These are phyloP conservation scores for Hyphochytrium catenoides DNA, from an alignment of 352 stramenopile genomes.

Conservation along the genomic window DNA sequence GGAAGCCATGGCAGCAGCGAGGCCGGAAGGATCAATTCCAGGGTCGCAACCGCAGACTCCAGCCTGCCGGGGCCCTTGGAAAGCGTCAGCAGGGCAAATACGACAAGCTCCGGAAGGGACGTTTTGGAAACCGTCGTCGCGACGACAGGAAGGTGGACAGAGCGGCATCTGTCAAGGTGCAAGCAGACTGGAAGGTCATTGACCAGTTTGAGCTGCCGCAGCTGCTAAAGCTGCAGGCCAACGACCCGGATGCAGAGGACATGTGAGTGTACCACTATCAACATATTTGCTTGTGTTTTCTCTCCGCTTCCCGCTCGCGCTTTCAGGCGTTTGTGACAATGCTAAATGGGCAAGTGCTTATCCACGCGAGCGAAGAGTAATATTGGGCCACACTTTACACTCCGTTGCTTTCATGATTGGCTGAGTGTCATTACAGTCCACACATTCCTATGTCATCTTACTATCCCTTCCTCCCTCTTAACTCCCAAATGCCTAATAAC, in stretches of 20 bases:
- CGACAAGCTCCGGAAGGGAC: slow-evolving; percentile 4
- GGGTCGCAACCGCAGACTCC: slow-evolving; percentile 13
- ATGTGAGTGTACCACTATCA: too few species aligned
- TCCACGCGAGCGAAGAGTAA: too few species aligned
- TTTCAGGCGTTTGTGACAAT: too few species aligned
- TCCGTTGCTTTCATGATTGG: too few species aligned
- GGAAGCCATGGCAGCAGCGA: slow-evolving; percentile 37
- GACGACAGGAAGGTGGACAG: slow-evolving; percentile 54
- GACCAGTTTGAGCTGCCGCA: slow-evolving; percentile 89
- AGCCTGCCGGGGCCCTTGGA: slow-evolving; percentile 6
- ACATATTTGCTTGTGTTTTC: too few species aligned
- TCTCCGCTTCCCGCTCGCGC: too few species aligned
- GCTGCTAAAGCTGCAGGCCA: slow-evolving; percentile 77
- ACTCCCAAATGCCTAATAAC: too few species aligned
- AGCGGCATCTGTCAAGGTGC: slow-evolving; percentile 64
- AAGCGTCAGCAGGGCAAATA: slow-evolving; percentile 11
- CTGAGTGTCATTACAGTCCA: too few species aligned
- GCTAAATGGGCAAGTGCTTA: too few species aligned
- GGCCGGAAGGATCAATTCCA: slow-evolving; percentile 15
- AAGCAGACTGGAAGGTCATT: slow-evolving; percentile 70
- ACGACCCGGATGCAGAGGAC: slow-evolving; percentile 60
- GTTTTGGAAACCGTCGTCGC: slow-evolving; percentile 23
- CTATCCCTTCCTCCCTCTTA: too few species aligned
- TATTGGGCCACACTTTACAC: too few species aligned
- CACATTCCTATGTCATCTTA: too few species aligned